A percentile compares a stretch with the other conserved stretches of the same genome.
phyloP scores from a whole-genome alignment of 805 yeast species.

The Saccharomycopsis capsularis region DNA sequence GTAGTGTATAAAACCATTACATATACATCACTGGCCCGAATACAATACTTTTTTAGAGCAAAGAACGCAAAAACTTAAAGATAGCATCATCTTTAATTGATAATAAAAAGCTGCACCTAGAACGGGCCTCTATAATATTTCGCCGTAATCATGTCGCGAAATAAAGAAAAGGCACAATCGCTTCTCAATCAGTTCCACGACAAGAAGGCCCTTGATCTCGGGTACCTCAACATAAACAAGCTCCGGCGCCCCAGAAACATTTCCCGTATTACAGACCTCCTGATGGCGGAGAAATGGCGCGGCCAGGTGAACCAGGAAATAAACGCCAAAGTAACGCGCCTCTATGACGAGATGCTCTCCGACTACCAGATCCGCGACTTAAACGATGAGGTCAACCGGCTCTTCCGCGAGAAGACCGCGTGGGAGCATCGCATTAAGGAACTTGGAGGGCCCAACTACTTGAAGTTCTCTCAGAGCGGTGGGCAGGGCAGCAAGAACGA shows the following conservation, averaged over 20 bases:
- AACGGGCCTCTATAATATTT: no score
- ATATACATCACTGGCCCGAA: no score
- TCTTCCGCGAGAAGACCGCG: constrained; percentile 57
- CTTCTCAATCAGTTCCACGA: constrained; percentile 59
- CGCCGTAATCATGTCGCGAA: constrained; percentile 57
- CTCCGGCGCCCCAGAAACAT: constrained; percentile 57
- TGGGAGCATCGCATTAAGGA: constrained; percentile 74
- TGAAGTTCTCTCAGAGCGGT: constrained; percentile 25
- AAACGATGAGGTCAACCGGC: constrained; percentile 65
- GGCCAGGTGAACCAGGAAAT: constrained; percentile 56
- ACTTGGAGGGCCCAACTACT: constrained; percentile 69
- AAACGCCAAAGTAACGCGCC: constrained; percentile 48
- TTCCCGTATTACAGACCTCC: constrained; percentile 42
- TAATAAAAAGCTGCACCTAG: no score
- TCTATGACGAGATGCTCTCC: constrained; percentile 55
- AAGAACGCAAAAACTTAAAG: no score
- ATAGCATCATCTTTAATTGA: no score
- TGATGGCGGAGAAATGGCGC: constrained; percentile 70
- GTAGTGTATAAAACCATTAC: no score
- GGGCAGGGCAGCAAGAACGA: constrained; percentile 22
- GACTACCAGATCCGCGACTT: constrained; percentile 61
- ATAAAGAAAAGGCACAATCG: constrained; percentile 69
- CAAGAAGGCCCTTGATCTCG: constrained; percentile 51
- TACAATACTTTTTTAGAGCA: no score
- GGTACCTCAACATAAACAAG: constrained; percentile 49